Conservation (phyloP, 1,284 basidiomycete genomes). For the Lignosus rhinocerotis region DNA sequence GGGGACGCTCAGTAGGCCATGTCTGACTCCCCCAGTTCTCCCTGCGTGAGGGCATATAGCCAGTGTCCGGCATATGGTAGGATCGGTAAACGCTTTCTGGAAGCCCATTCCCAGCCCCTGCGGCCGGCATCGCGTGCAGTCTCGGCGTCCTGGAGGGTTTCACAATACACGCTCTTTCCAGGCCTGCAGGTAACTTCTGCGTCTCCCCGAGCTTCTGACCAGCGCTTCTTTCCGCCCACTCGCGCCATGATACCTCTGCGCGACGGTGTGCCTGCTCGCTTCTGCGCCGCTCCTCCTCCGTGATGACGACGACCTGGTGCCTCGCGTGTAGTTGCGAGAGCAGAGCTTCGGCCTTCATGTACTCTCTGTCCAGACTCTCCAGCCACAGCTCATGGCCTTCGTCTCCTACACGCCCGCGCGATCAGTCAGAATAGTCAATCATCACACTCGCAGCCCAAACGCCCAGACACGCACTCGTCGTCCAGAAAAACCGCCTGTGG, state of each 20-base stretch:
- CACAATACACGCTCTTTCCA: too few relatives aligned
- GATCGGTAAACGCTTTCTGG: background rate
- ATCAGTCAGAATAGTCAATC: background rate
- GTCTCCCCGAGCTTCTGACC: background rate
- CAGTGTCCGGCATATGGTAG: background rate
- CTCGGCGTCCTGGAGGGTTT: too few relatives aligned
- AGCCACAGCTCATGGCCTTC: conserved; percentile 6
- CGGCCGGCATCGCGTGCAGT: too few relatives aligned
- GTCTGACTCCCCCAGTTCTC: background rate
- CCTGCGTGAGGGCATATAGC: background rate
- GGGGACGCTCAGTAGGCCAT: background rate
- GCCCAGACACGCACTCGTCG: background rate
- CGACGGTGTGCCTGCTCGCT: background rate
- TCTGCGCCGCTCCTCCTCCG: background rate
- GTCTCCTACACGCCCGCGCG: background rate
- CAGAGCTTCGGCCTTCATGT: background rate
- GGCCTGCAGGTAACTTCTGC: background rate
- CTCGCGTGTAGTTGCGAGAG: background rate
- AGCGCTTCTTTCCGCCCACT: background rate
- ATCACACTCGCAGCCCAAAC: background rate
- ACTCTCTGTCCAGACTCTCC: background rate
- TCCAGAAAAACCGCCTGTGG: conserved; percentile 4
- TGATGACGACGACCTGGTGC: background rate
- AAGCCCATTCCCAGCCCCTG: background rate
- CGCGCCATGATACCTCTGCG: background rate